Evolutionary conservation across 371 early-diverging fungal genomes (phyloP).

Genomic region (Mucor piriformis): DNA sequence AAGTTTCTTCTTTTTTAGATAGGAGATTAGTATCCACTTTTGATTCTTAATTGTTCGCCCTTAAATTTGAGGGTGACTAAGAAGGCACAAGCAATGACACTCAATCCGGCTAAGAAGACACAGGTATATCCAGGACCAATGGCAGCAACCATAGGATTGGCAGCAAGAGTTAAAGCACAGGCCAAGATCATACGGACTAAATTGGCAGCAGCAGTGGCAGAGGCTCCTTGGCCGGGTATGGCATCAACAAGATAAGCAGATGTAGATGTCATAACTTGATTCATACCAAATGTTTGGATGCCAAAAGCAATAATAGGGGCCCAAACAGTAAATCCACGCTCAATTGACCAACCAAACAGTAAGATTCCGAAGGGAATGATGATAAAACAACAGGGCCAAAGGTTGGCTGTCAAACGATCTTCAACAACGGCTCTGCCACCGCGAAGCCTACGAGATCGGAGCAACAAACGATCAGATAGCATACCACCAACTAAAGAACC

Average conservation of each 20-base stretch:
- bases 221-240: conserved; percentile 47
- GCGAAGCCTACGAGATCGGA: conserved; percentile 36
- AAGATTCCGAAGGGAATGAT: conserved; percentile 44
- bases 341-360: conserved; percentile 49
- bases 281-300: conserved; percentile 52
- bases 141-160: conserved; percentile 28
- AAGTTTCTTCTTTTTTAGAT: not conserved
- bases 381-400: conserved; percentile 43
- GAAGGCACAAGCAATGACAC: conserved; percentile 7
- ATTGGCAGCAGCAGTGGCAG: conserved; percentile 49
- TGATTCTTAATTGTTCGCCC: conserved; percentile 20
- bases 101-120: conserved; percentile 21
- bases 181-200: conserved; percentile 49
- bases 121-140: conserved; percentile 30
- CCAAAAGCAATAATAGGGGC: conserved; percentile 46
- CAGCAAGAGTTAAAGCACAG: conserved; percentile 39
- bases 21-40: conserved; percentile 10
- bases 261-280: conserved; percentile 40
- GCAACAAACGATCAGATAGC: conserved; percentile 42
- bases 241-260: conserved; percentile 50
- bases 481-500: conserved; percentile 38
- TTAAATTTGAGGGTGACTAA: conserved; percentile 20
- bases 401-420: conserved; percentile 45
- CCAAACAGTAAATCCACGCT: conserved; percentile 32
- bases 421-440: conserved; percentile 42